Evolutionary conservation across 805 yeast genomes (phyloP), one percentile per base, ranked within the genome.

Genomic region (Cyberlindnera samutprakarnensis): DNA sequence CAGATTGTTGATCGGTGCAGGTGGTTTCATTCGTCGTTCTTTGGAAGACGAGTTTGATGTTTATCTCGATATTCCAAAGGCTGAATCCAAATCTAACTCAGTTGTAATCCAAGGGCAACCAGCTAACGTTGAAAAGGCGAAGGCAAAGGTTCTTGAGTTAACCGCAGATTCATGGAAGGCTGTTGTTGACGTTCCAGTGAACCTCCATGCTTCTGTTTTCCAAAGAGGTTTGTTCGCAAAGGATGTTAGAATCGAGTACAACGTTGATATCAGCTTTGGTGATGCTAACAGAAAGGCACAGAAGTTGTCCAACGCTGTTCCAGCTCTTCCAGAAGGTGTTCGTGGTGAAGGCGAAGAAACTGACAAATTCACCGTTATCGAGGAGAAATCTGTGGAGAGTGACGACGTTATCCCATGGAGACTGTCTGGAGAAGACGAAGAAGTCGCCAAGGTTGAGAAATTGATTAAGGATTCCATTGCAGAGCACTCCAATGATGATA

Each of bases 1-100:
- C 47, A 72, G 85, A 46, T 66, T 75, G 8, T 51, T 90, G 31
- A 74, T 90, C 55, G 97, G 97, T 24, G 76, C 86, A 23, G 75
- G 76, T 36, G 96, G 97, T 27, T 49, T 74, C 10, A 69, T 71
- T 37, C 84, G 90, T 59, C 79, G 80, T 44, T 64, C 72, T 9
- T 56, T 86, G 41, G 90, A 86, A 61, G 63, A 70, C 12, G 84
- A 80, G 47, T 83, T 69, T 55, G 63, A 66, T 11, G 88, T 84
- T 30, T 52, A 56, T 18, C 56, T 90, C 34, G 65, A 63, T 28
- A 70, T 90, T 50, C 96, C 96, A 42, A 70, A 68, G 49, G 69
- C 65, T 38, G 54, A 49, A 37, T 68, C 64, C 32, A 58, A 62
- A 21, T 64, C 74, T n/a, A n/a, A n/a, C n/a, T n/a, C n/a, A 19